Conservation (phyloP, 2,329 filamentous ascomycete species). For the Phoma sp. region DNA sequence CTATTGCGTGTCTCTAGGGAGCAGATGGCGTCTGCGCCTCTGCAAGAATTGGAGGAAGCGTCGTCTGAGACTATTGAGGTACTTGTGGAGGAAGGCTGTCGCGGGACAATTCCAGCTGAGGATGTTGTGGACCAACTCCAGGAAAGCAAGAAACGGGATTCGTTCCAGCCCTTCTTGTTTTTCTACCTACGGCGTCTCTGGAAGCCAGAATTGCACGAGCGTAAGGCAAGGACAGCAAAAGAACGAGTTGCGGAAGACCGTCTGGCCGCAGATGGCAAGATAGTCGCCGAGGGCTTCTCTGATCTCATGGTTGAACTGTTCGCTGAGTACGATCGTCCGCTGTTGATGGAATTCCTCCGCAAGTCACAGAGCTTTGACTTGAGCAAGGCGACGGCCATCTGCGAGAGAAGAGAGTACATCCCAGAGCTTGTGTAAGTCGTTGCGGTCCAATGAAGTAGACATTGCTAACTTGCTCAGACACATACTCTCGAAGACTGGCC, state of each 20-base stretch:
- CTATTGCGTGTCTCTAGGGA: slow-evolving; percentile 80
- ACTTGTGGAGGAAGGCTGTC: slow-evolving; percentile 88
- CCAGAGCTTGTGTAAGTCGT: slow-evolving; percentile 78
- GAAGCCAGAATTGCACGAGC: slow-evolving; percentile 70
- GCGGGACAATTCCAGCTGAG: slow-evolving; percentile 80
- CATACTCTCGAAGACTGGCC: slow-evolving; percentile 91
- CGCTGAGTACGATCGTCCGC: slow-evolving; percentile 76
- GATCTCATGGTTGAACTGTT: slow-evolving; percentile 88
- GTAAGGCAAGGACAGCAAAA: slow-evolving; percentile 44
- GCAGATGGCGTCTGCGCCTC: slow-evolving; percentile 68
- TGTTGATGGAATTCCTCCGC: slow-evolving; percentile 88
- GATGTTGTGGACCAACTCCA: slow-evolving; percentile 81
- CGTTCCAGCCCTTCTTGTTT: slow-evolving; percentile 76
- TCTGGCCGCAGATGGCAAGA: slow-evolving; percentile 62
- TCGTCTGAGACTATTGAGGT: slow-evolving; percentile 84
- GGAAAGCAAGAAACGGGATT: slow-evolving; percentile 57
- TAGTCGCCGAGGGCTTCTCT: slow-evolving; percentile 83
- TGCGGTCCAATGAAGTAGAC: neutral
- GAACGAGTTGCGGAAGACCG: slow-evolving; percentile 49
- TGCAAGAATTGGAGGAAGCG: slow-evolving; percentile 75
- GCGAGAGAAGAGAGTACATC: slow-evolving; percentile 80
- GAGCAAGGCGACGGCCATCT: slow-evolving; percentile 76
- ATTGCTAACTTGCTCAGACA: slow-evolving; percentile 55
- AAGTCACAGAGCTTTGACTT: slow-evolving; percentile 87
- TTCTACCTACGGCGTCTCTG: slow-evolving; percentile 91